Evolutionary conservation across 1,284 basidiomycete genomes (phyloP).

Genomic region (Coniferiporia sulphurascens): DNA sequence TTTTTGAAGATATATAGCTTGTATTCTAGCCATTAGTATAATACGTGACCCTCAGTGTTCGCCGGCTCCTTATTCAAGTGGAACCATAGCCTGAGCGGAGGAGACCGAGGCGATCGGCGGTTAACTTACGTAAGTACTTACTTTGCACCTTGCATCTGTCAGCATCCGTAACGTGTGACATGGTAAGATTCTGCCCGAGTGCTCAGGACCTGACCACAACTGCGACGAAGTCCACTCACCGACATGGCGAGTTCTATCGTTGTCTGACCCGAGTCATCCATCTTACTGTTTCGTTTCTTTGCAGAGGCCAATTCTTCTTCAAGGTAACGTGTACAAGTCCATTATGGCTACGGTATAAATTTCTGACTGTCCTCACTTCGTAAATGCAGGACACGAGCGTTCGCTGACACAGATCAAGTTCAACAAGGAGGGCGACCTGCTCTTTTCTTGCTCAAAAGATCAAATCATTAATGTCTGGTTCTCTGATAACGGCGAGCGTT

Average conservation of each 20-base stretch:
- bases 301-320: not conserved
- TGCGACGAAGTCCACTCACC: not conserved
- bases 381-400: constrained; percentile 83
- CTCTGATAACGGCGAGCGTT: constrained; percentile 96
- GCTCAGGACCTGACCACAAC: not conserved
- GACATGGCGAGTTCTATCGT: not conserved
- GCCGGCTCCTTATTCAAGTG: too few relatives aligned
- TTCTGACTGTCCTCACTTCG: too few relatives aligned
- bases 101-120: too few relatives aligned
- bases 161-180: too few relatives aligned
- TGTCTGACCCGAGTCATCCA: not conserved
- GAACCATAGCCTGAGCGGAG: too few relatives aligned
- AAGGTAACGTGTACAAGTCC: not conserved
- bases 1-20: too few relatives aligned
- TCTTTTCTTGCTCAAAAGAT: constrained; percentile 97
- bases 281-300: not conserved
- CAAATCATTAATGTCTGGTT: constrained; percentile 95
- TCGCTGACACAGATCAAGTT: constrained; percentile 97
- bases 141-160: too few relatives aligned
- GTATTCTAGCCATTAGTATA: too few relatives aligned
- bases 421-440: constrained; percentile 93
- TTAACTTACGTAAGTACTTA: too few relatives aligned
- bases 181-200: too few relatives aligned
- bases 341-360: too few relatives aligned
- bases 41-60: too few relatives aligned